A percentile compares a stretch with the other conserved stretches of the same genome.
phyloP scores from a whole-genome alignment of 2,329 filamentous ascomycete species.

The Knufia fluminis region DNA sequence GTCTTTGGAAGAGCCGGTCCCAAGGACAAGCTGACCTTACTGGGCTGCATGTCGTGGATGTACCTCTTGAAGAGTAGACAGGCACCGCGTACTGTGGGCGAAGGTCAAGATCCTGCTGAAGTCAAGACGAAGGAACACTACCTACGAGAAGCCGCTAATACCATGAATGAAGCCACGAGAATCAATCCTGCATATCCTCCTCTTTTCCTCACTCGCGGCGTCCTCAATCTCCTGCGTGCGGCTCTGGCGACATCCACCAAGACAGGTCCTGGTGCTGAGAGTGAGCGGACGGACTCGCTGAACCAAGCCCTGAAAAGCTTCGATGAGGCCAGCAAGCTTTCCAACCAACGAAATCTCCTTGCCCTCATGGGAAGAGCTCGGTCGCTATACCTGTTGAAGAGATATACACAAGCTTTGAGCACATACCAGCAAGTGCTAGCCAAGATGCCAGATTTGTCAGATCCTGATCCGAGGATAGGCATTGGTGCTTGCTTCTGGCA shows the following conservation, averaged over 20 bases:
- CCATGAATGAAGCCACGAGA: constrained; percentile 87
- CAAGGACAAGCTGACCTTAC: constrained; percentile 62
- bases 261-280: constrained; percentile 53
- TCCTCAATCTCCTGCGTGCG: constrained; percentile 77
- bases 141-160: constrained; percentile 79
- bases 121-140: constrained; percentile 84
- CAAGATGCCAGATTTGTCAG: constrained; percentile 76
- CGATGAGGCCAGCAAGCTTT: constrained; percentile 81
- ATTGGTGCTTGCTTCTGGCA: constrained; percentile 98
- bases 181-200: constrained; percentile 89
- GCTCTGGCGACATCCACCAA: constrained; percentile 72
- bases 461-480: constrained; percentile 91
- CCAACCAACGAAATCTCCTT: constrained; percentile 80
- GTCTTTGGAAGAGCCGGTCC: constrained; percentile 61
- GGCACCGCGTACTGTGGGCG: constrained; percentile 58
- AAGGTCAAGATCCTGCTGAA: constrained; percentile 57
- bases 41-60: constrained; percentile 82
- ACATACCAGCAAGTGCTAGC: constrained; percentile 79
- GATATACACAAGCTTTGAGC: constrained; percentile 72
- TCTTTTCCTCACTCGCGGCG: constrained; percentile 81
- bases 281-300: constrained; percentile 66
- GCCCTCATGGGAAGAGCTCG: constrained; percentile 83
- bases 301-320: constrained; percentile 86
- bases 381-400: constrained; percentile 75
- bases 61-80: constrained; percentile 82